Conservation (phyloP, 257 asterid genomes). For the Solanum megistacrolobum region DNA sequence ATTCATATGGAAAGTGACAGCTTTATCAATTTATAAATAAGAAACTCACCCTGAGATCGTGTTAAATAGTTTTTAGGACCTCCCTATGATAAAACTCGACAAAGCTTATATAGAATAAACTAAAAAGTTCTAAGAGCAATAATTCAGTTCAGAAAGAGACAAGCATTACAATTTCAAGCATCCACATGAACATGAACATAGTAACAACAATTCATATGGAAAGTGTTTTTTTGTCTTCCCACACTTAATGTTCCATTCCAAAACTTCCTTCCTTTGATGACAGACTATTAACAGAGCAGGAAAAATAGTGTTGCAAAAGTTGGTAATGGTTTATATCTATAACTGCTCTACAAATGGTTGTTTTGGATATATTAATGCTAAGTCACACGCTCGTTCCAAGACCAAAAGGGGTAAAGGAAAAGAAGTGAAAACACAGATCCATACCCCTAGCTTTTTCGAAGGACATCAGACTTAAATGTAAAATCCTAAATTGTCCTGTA, state of each 20-base stretch:
- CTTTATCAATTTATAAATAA: too few relatives aligned
- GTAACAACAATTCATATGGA: not conserved
- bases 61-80: too few relatives aligned
- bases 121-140: not conserved
- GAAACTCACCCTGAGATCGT: too few relatives aligned
- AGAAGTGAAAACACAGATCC: not conserved
- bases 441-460: not conserved
- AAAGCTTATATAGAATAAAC: not conserved
- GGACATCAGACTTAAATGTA: not conserved
- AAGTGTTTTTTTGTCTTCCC: not conserved
- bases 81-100: not conserved
- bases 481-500: not conserved
- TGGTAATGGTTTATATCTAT: not conserved
- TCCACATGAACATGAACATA: not conserved
- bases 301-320: not conserved
- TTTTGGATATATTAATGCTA: not conserved
- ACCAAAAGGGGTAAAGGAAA: not conserved
- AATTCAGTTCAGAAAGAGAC: not conserved
- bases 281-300: not conserved
- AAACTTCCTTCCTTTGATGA: not conserved
- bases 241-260: not conserved
- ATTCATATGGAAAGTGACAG: not conserved
- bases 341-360: not conserved
- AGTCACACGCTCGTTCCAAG: not conserved
- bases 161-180: not conserved